A percentile compares a stretch with the other conserved stretches of the same genome.
Conservation (phyloP, 768 basidiomycete genomes). For the Wakefieldia striispora region DNA sequence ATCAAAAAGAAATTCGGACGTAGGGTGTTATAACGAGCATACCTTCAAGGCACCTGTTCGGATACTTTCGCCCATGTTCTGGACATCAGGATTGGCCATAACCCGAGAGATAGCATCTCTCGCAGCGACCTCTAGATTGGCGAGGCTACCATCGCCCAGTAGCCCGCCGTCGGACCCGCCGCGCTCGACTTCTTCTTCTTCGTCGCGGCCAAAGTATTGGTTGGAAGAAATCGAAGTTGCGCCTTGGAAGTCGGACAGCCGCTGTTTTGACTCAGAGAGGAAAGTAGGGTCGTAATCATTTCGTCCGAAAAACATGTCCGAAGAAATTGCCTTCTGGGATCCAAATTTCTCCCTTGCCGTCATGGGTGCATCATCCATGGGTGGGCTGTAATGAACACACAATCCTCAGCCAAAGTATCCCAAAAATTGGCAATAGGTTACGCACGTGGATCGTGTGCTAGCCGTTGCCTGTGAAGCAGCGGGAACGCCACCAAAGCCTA, state of each 20-base stretch:
- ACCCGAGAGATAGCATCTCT: conserved; percentile 73
- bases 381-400: conserved; percentile 17
- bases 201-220: conserved; percentile 95
- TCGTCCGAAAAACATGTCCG: conserved; percentile 95
- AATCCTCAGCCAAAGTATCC: not conserved
- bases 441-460: conserved; percentile 41
- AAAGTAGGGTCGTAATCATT: conserved; percentile 78
- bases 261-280: conserved; percentile 71
- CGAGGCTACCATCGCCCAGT: conserved; percentile 47
- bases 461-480: conserved; percentile 54
- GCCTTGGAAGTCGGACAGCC: conserved; percentile 84
- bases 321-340: conserved; percentile 91
- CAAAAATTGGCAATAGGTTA: not conserved
- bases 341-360: conserved; percentile 91
- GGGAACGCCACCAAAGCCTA: conserved; percentile 86
- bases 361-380: conserved; percentile 61
- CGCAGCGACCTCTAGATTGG: conserved; percentile 62
- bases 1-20: not conserved
- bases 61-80: conserved; percentile 78
- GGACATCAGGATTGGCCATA: conserved; percentile 83
- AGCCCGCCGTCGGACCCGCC: conserved; percentile 55
- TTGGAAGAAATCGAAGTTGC: conserved; percentile 92
- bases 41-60: conserved; percentile 83
- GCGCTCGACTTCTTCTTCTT: conserved; percentile 51
- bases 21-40: conserved; percentile 18